Percentiles rank a stretch among this genome's conserved stretches.
Evolutionary conservation across 768 basidiomycete genomes (phyloP).

Genomic region (Infundibulicybe gibba): DNA sequence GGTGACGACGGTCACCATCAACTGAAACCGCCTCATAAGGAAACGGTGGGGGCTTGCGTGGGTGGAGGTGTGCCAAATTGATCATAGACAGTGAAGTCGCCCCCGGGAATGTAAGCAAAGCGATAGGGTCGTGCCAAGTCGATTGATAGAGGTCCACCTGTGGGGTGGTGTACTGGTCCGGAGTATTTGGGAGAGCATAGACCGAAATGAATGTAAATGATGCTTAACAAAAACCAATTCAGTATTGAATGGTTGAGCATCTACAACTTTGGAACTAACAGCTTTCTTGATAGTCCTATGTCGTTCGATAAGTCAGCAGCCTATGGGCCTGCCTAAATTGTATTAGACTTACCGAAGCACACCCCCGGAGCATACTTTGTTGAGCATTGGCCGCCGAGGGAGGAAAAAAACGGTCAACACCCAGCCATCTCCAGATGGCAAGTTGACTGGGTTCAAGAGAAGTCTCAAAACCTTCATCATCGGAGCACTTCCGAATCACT

Average conservation of each 20-base stretch:
- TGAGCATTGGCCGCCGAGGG: slow-evolving; percentile 23
- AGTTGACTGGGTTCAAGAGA: slow-evolving; percentile 47
- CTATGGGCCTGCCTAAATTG: background rate
- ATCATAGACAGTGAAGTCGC: slow-evolving; percentile 37
- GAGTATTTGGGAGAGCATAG: slow-evolving; percentile 36
- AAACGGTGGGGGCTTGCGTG: slow-evolving; percentile 38
- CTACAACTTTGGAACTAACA: slow-evolving; percentile 35
- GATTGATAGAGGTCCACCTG: slow-evolving; percentile 41
- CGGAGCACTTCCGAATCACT: slow-evolving; percentile 30
- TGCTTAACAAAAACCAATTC: slow-evolving; percentile 29
- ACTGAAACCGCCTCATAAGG: slow-evolving; percentile 23
- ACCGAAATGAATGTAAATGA: slow-evolving; percentile 64
- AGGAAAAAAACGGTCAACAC: slow-evolving; percentile 62
- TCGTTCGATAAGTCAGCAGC: background rate
- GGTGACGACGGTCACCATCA: slow-evolving; percentile 16
- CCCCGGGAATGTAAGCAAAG: slow-evolving; percentile 37
- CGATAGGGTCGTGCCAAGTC: slow-evolving; percentile 47
- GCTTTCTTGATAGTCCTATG: slow-evolving; percentile 74
- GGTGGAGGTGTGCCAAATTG: slow-evolving; percentile 42
- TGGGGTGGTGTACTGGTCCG: slow-evolving; percentile 26
- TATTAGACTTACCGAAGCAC: slow-evolving; percentile 49
- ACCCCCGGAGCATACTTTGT: slow-evolving; percentile 46
- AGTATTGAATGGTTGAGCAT: background rate
- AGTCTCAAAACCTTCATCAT: slow-evolving; percentile 18
- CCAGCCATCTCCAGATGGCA: slow-evolving; percentile 67